These are phyloP conservation scores for Cladobotryum mycophilum DNA, from an alignment of 2,329 filamentous ascomycete species.

Conservation along the genomic window DNA sequence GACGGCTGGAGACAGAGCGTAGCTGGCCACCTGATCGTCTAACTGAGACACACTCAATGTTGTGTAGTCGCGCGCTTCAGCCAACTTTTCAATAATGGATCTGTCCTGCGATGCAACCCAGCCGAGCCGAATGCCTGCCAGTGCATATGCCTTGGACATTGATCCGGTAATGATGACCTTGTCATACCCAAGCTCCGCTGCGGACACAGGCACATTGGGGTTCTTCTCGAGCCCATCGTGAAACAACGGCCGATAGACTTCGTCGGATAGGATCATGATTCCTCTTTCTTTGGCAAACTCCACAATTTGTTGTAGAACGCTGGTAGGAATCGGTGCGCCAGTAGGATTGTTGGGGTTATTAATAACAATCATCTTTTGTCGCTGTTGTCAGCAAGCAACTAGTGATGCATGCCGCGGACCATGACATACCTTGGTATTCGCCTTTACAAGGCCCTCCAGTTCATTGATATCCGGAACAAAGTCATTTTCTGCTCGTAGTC, in stretches of 20 bases:
- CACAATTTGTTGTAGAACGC: constrained; percentile 55
- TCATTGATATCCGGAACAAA: constrained; percentile 64
- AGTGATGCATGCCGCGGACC: background rate
- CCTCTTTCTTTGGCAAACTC: constrained; percentile 55
- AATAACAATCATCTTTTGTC: constrained; percentile 36
- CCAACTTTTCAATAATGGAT: constrained; percentile 56
- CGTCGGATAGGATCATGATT: constrained; percentile 67
- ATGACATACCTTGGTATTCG: constrained; percentile 58
- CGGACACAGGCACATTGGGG: constrained; percentile 50
- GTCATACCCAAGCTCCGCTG: constrained; percentile 64
- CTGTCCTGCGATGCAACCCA: constrained; percentile 69
- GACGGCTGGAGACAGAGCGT: constrained; percentile 55
- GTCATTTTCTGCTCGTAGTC: constrained; percentile 54
- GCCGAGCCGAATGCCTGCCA: constrained; percentile 75
- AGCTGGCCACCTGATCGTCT: constrained; percentile 72
- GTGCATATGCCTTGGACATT: constrained; percentile 77
- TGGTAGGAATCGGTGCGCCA: constrained; percentile 59
- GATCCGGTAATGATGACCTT: constrained; percentile 70
- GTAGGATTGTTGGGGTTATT: constrained; percentile 83
- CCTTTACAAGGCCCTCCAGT: constrained; percentile 56
- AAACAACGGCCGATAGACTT: constrained; percentile 81
- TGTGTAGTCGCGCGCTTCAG: constrained; percentile 69
- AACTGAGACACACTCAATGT: constrained; percentile 80
- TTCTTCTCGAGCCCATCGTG: constrained; percentile 43
- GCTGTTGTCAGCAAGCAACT: background rate